Evolutionary conservation across 495 filamentous ascomycete genomes (phyloP).

Genomic region (Talaromyces thailandensis): DNA sequence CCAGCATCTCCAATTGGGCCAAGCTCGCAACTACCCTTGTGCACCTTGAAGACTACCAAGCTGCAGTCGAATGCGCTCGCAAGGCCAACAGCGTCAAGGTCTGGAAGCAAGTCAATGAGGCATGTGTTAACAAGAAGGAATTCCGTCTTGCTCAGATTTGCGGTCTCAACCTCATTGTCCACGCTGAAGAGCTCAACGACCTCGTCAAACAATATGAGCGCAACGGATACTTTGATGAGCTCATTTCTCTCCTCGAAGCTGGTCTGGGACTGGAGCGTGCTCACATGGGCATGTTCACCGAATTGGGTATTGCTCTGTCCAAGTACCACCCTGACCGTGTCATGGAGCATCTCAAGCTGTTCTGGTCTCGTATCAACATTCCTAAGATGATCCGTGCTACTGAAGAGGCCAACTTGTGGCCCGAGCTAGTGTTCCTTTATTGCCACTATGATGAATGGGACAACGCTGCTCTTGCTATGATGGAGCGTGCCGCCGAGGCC

Average conservation of each 20-base stretch:
- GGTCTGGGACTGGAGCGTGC: conserved; percentile 89
- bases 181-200: conserved; percentile 90
- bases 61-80: conserved; percentile 94
- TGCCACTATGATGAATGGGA: conserved; percentile 99
- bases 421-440: conserved; percentile 97
- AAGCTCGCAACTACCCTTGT: conserved; percentile 96
- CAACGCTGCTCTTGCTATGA: conserved; percentile 96
- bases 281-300: conserved; percentile 95
- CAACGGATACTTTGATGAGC: conserved; percentile 96
- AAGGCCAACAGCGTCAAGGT: conserved; percentile 99
- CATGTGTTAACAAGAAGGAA: conserved; percentile 96
- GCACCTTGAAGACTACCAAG: conserved; percentile 93
- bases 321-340: conserved; percentile 94
- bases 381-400: conserved; percentile 94
- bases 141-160: conserved; percentile 99
- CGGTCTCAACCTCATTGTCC: conserved; percentile 96
- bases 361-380: conserved; percentile 98
- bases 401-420: conserved; percentile 95
- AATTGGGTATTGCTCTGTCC: conserved; percentile 86
- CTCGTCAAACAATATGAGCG: conserved; percentile 94
- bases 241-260: conserved; percentile 89
- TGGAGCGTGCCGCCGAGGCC: conserved; percentile 95
- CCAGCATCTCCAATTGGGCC: conserved; percentile 98
- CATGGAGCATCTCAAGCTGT: conserved; percentile 98
- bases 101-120: conserved; percentile 98